A percentile compares a stretch with the other conserved stretches of the same genome.
Evolutionary conservation across 805 yeast genomes (phyloP).

Genomic region (Candida tallmaniae): DNA sequence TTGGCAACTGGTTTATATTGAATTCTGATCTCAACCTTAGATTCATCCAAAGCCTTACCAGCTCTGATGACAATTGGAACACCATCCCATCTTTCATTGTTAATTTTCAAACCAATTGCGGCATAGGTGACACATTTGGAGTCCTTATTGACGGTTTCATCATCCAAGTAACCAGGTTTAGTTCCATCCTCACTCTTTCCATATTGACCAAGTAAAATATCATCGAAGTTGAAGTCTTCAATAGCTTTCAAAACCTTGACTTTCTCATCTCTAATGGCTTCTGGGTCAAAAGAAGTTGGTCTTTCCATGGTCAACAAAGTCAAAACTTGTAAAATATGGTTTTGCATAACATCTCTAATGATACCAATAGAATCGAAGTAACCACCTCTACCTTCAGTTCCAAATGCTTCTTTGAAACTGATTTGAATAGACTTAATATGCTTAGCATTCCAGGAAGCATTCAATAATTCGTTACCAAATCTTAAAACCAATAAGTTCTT

Average conservation of each 20-base stretch:
- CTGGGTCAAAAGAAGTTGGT: slow-evolving; percentile 88
- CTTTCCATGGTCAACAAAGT: slow-evolving; percentile 94
- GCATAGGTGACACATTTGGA: slow-evolving; percentile 93
- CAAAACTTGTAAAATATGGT: slow-evolving; percentile 89
- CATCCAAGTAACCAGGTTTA: slow-evolving; percentile 90
- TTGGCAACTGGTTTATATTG: slow-evolving; percentile 85
- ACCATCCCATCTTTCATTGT: slow-evolving; percentile 97
- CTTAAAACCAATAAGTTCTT: slow-evolving; percentile 86
- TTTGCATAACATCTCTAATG: slow-evolving; percentile 97
- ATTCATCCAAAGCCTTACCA: slow-evolving; percentile 94
- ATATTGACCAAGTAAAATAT: slow-evolving; percentile 86
- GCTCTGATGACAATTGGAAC: slow-evolving; percentile 95
- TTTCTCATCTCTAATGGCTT: slow-evolving; percentile 92
- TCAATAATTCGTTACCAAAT: slow-evolving; percentile 84
- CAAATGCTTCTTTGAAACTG: slow-evolving; percentile 95
- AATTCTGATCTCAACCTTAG: slow-evolving; percentile 90
- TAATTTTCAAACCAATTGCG: slow-evolving; percentile 71
- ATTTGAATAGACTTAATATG: slow-evolving; percentile 79
- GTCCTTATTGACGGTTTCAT: slow-evolving; percentile 75
- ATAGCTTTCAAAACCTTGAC: slow-evolving; percentile 87
- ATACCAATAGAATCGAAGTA: slow-evolving; percentile 94
- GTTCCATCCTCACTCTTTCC: slow-evolving; percentile 76
- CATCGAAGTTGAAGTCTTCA: slow-evolving; percentile 57
- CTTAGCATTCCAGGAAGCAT: slow-evolving; percentile 84
- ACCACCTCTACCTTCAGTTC: slow-evolving; percentile 99